phyloP scores from a whole-genome alignment of 192 early-diverging fungal species.

The Mortierella alpina region DNA sequence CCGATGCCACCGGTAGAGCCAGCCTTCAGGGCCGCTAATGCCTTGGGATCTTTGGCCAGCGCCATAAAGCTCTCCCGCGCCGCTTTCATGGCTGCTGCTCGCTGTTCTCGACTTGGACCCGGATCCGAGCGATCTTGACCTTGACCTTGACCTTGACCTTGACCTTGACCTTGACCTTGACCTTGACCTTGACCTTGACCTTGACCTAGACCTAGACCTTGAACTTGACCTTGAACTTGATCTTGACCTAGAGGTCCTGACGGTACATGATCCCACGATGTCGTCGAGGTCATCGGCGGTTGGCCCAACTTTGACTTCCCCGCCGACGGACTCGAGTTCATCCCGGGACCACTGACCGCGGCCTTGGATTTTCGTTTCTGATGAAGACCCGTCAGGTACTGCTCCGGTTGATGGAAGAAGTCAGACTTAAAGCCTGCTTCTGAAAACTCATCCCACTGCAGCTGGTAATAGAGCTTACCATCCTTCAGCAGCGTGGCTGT shows the following conservation, averaged over 20 bases:
- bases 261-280: conserved; percentile 23
- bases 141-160: conserved; percentile 20
- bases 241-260: conserved; percentile 18
- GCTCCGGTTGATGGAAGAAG: conserved; percentile 48
- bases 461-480: conserved; percentile 57
- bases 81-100: conserved; percentile 43
- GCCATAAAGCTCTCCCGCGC: conserved; percentile 52
- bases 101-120: conserved; percentile 41
- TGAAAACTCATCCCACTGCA: conserved; percentile 50
- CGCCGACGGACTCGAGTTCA: conserved; percentile 10
- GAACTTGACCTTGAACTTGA: conserved; percentile 5
- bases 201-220: background rate
- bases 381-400: conserved; percentile 49
- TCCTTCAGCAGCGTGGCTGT: conserved; percentile 55
- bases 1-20: conserved; percentile 53
- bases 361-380: conserved; percentile 53
- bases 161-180: conserved; percentile 33
- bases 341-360: conserved; percentile 18
- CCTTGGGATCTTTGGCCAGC: conserved; percentile 51
- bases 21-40: conserved; percentile 54
- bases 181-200: conserved; percentile 35
- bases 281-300: conserved; percentile 10
- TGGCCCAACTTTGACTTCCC: background rate
- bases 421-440: conserved; percentile 37
- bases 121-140: conserved; percentile 15